These are phyloP conservation scores for Orbilia ellipsospora DNA, from an alignment of 2,329 filamentous ascomycete species.

Conservation along the genomic window DNA sequence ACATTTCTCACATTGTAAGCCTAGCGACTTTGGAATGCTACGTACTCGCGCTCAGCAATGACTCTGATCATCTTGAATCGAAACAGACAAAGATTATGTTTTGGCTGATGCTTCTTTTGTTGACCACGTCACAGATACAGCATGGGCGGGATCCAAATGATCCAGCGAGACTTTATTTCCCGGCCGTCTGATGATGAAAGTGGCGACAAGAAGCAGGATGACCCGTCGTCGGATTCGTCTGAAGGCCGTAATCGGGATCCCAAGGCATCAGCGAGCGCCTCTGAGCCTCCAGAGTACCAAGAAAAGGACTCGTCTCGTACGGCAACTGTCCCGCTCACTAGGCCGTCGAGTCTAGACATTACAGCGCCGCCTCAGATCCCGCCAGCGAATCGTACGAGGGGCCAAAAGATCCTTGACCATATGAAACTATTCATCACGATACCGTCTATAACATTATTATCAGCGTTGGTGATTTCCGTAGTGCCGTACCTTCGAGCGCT, in stretches of 20 bases:
- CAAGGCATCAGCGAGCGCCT: constrained; percentile 36
- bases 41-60: constrained; percentile 27
- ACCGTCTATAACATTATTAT: constrained; percentile 57
- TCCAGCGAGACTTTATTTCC: constrained; percentile 57
- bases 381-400: constrained; percentile 29
- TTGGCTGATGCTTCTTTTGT: constrained; percentile 39
- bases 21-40: constrained; percentile 48
- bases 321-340: constrained; percentile 21
- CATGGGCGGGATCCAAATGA: constrained; percentile 58
- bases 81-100: constrained; percentile 20
- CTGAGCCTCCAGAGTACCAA: constrained; percentile 43
- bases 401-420: constrained; percentile 48
- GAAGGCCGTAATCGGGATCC: constrained; percentile 33
- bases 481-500: constrained; percentile 57
- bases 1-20: constrained; percentile 58
- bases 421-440: constrained; percentile 56
- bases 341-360: constrained; percentile 49
- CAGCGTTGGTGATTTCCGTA: constrained; percentile 57
- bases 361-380: constrained; percentile 29
- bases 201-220: constrained; percentile 34
- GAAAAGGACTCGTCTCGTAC: constrained; percentile 45
- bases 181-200: constrained; percentile 50
- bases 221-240: constrained; percentile 26
- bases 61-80: not conserved
- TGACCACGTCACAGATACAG: constrained; percentile 50